Conservation (phyloP, 495 filamentous ascomycete genomes). For the Lophium mytilinum region DNA sequence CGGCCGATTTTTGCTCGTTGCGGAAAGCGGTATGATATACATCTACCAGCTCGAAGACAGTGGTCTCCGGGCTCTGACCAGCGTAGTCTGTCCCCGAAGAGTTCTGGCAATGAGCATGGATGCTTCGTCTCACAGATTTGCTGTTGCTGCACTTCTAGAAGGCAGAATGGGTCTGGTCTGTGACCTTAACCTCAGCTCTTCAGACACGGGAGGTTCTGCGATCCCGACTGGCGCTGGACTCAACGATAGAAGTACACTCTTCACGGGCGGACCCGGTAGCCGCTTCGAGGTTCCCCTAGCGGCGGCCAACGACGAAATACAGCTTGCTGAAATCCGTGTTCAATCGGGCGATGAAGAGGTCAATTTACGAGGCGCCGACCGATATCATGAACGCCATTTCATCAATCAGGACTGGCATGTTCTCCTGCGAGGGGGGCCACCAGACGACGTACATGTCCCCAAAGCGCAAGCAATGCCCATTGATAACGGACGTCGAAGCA, state of each 20-base stretch:
- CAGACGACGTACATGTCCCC: not conserved
- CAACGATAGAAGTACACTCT: too few relatives aligned
- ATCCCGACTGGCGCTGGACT: not conserved
- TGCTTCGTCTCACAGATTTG: conserved; percentile 46
- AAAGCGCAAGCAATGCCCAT: conserved; percentile 10
- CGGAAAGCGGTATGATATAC: conserved; percentile 51
- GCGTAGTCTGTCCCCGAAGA: conserved; percentile 50
- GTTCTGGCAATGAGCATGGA: conserved; percentile 60
- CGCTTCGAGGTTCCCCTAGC: not conserved
- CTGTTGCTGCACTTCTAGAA: conserved; percentile 54
- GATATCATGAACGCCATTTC: conserved; percentile 3
- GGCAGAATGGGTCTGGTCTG: conserved; percentile 57
- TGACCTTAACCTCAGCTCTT: conserved; percentile 32
- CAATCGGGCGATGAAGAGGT: conserved; percentile 7
- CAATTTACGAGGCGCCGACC: conserved; percentile 1
- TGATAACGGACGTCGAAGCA: conserved; percentile 30
- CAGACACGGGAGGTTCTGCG: not conserved
- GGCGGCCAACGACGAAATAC: not conserved
- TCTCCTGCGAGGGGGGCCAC: conserved; percentile 6
- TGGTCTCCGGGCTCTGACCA: conserved; percentile 41
- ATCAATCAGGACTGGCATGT: conserved; percentile 23
- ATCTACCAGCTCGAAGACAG: conserved; percentile 47
- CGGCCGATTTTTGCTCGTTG: conserved; percentile 50
- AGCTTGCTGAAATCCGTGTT: not conserved
- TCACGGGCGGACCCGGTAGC: not conserved